A percentile compares a stretch with the other conserved stretches of the same genome.
Evolutionary conservation across 306 rosid species (phyloP).

Genomic region (Begonia fuchsioides): DNA sequence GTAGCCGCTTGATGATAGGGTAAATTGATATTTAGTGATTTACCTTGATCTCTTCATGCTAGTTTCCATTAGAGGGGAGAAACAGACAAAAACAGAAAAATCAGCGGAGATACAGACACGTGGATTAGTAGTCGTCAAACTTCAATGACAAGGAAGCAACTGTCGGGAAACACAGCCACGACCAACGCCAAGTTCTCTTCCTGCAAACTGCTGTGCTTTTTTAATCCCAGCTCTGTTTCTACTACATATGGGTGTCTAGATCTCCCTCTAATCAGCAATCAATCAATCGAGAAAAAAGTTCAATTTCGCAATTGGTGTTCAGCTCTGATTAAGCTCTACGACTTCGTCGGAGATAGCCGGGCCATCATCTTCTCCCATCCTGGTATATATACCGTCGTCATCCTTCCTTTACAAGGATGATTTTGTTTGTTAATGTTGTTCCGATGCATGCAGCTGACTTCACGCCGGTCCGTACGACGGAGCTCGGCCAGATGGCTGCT

Average conservation of each 20-base stretch:
- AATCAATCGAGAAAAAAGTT: too few species aligned
- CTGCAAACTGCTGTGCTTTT: slow-evolving; percentile 27
- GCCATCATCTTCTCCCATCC: slow-evolving; percentile 86
- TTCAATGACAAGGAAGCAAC: slow-evolving; percentile 11
- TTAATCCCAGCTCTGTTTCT: too few species aligned
- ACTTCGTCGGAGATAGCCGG: slow-evolving; percentile 37
- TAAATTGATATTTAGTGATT: too few species aligned
- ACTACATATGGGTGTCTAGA: neutral
- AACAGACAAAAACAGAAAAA: too few species aligned
- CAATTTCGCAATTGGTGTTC: too few species aligned
- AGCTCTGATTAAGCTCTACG: slow-evolving; percentile 41
- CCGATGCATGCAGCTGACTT: slow-evolving; percentile 42
- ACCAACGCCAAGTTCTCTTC: slow-evolving; percentile 59
- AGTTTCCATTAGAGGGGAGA: too few species aligned
- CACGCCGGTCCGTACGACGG: slow-evolving; percentile 83
- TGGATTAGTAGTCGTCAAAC: neutral
- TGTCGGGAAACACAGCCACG: slow-evolving; percentile 7
- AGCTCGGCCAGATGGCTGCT: slow-evolving; percentile 56
- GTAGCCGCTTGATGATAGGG: too few species aligned
- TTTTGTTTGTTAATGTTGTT: neutral
- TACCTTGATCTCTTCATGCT: too few species aligned
- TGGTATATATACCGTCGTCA: slow-evolving; percentile 4
- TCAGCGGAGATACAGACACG: too few species aligned
- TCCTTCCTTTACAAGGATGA: neutral
- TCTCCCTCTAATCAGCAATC: neutral